phyloP scores from a whole-genome alignment of 306 rosid genomes.

The Ormosia semicastrata region DNA sequence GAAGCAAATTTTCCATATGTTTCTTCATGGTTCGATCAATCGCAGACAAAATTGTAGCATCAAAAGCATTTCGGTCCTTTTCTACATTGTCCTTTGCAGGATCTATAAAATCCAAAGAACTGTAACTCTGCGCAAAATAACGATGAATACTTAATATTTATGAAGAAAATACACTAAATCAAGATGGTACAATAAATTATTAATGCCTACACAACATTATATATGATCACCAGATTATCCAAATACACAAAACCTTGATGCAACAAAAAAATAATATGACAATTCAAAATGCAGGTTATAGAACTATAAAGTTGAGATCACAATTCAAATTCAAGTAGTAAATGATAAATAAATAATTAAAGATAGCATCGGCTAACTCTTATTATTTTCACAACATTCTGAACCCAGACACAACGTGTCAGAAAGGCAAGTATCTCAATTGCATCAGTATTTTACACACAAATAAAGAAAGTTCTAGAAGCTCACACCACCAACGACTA shows the following conservation, averaged over 20 bases:
- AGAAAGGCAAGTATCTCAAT: neutral
- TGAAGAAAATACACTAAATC: neutral
- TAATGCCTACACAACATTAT: neutral
- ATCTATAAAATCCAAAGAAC: slow-evolving; percentile 68
- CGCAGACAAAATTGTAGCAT: slow-evolving; percentile 58
- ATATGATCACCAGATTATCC: slow-evolving; percentile 9
- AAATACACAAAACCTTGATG: neutral
- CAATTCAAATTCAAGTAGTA: neutral
- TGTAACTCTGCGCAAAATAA: slow-evolving; percentile 53
- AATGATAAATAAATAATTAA: neutral
- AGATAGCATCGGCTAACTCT: neutral
- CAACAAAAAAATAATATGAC: neutral
- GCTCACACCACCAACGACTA: neutral
- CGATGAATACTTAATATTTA: slow-evolving; percentile 11
- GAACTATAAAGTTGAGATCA: neutral
- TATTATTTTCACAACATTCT: neutral
- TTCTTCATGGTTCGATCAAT: slow-evolving; percentile 78
- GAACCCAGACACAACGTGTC: neutral
- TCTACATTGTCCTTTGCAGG: slow-evolving; percentile 57
- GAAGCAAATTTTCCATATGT: slow-evolving; percentile 64
- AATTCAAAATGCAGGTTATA: neutral
- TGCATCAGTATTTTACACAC: neutral
- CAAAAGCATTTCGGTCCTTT: slow-evolving; percentile 52
- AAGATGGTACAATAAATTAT: slow-evolving; percentile 1
- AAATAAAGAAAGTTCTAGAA: neutral